Percentiles rank a stretch among this genome's conserved stretches.
Conservation (phyloP, 2,329 filamentous ascomycete genomes). For the Hortaea sp. region DNA sequence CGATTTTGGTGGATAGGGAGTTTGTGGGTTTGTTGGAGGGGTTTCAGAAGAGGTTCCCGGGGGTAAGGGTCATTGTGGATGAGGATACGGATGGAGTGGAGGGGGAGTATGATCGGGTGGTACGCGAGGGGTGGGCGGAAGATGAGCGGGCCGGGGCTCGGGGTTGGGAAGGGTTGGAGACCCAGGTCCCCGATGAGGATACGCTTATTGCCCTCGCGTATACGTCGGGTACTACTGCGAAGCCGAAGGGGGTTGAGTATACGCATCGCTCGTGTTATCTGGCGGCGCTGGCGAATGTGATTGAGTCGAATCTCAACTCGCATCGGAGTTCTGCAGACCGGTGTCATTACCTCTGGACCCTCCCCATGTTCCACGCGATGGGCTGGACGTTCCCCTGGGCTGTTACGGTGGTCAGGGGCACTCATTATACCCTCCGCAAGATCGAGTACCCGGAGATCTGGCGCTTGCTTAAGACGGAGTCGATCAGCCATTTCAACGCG, state of each 20-base stretch:
- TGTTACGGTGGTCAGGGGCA: constrained; percentile 85
- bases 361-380: constrained; percentile 72
- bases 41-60: constrained; percentile 52
- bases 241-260: constrained; percentile 86
- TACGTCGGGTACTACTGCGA: constrained; percentile 84
- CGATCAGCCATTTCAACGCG: constrained; percentile 89
- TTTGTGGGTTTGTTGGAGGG: constrained; percentile 59
- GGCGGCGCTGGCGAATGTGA: constrained; percentile 65
- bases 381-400: constrained; percentile 47
- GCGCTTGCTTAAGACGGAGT: constrained; percentile 74
- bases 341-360: constrained; percentile 53
- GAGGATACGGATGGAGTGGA: constrained; percentile 70
- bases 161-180: constrained; percentile 69
- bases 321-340: constrained; percentile 26
- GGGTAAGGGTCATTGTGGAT: constrained; percentile 67
- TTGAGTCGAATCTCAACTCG: constrained; percentile 74
- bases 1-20: constrained; percentile 78
- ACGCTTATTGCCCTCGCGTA: constrained; percentile 80
- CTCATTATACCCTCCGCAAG: constrained; percentile 87
- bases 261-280: constrained; percentile 84
- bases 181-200: constrained; percentile 65
- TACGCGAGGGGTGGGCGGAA: constrained; percentile 67
- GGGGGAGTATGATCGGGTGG: constrained; percentile 71
- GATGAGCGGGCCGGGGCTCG: constrained; percentile 55
- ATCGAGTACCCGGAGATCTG: constrained; percentile 93